A percentile compares a stretch with the other conserved stretches of the same genome.
Evolutionary conservation across 2,329 filamentous ascomycete genomes (phyloP).

Genomic region (Acarospora socialis): DNA sequence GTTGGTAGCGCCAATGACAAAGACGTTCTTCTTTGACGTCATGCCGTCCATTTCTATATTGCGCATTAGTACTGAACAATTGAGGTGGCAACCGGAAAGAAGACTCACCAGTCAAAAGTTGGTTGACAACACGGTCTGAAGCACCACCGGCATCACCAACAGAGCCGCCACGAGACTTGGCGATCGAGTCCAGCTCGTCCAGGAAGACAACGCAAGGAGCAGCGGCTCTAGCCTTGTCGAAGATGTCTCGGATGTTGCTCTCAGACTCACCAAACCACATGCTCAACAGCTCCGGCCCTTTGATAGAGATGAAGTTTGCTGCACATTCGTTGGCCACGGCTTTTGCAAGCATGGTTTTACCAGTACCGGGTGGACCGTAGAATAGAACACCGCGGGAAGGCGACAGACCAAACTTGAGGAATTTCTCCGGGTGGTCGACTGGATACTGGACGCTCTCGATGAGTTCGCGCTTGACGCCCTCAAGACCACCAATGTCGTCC

Average conservation of each 20-base stretch:
- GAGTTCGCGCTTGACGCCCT: conserved; percentile 97
- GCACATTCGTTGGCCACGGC: conserved; percentile 98
- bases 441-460: conserved; percentile 98
- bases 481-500: conserved; percentile 98
- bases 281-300: conserved; percentile 92
- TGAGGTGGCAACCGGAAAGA: conserved; percentile 4
- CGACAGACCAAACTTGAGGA: conserved; percentile 98
- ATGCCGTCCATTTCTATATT: conserved; percentile 88
- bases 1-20: conserved; percentile 98
- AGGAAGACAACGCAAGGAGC: conserved; percentile 98
- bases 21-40: conserved; percentile 99
- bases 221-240: conserved; percentile 97
- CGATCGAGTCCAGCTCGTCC: conserved; percentile 96
- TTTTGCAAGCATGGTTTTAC: conserved; percentile 99
- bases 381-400: conserved; percentile 97
- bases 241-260: conserved; percentile 99
- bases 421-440: conserved; percentile 98
- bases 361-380: conserved; percentile 97
- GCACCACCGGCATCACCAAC: conserved; percentile 93
- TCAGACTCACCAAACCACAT: conserved; percentile 99
- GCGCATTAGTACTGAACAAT: conserved; percentile 28
- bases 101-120: conserved; percentile 80
- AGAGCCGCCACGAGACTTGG: conserved; percentile 96
- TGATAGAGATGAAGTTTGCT: conserved; percentile 99
- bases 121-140: conserved; percentile 98